Percentiles rank a stretch among this genome's conserved stretches.
Evolutionary conservation across 805 yeast genomes (phyloP).

Genomic region (Metschnikowia picachoensis): DNA sequence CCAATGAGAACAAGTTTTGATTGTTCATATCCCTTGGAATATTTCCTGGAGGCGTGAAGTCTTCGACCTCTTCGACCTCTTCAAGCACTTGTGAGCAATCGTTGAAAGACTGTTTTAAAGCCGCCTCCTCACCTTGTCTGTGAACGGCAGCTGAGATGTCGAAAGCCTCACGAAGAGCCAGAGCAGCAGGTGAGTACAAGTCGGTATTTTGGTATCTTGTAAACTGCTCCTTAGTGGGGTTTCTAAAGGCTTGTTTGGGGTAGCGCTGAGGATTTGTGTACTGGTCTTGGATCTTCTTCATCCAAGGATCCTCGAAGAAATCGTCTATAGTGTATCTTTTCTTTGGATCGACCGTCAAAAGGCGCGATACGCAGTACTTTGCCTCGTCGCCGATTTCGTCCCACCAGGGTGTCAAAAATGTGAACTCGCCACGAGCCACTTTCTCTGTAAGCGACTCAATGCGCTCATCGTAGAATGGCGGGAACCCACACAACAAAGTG

Average conservation of each 20-base stretch:
- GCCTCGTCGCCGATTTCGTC: slow-evolving; percentile 74
- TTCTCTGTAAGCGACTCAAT: slow-evolving; percentile 58
- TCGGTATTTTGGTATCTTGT: slow-evolving; percentile 22
- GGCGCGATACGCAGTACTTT: slow-evolving; percentile 59
- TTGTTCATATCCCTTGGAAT: slow-evolving; percentile 14
- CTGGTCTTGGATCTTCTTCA: slow-evolving; percentile 16
- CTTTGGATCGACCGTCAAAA: slow-evolving; percentile 67
- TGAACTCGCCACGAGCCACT: slow-evolving; percentile 67
- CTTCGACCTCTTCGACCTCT: slow-evolving; percentile 38
- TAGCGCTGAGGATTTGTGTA: slow-evolving; percentile 6
- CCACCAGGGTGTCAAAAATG: slow-evolving; percentile 85
- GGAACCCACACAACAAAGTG: slow-evolving; percentile 68
- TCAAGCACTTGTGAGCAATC: slow-evolving; percentile 26
- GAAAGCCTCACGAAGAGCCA: slow-evolving; percentile 79
- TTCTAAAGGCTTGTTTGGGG: slow-evolving; percentile 2
- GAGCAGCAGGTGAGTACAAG: slow-evolving; percentile 67
- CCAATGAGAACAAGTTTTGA: slow-evolving; percentile 37
- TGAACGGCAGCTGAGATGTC: slow-evolving; percentile 85
- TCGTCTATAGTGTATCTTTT: slow-evolving; percentile 66
- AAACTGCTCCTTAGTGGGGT: slow-evolving; percentile 5
- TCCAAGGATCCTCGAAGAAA: slow-evolving; percentile 71
- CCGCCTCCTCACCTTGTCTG: slow-evolving; percentile 67
- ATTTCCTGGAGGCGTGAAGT: slow-evolving; percentile 5
- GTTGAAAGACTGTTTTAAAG: slow-evolving; percentile 23
- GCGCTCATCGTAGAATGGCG: slow-evolving; percentile 74